These are phyloP conservation scores for Calendula officinalis DNA, from an alignment of 129 eudicot genomes.

Conservation along the genomic window DNA sequence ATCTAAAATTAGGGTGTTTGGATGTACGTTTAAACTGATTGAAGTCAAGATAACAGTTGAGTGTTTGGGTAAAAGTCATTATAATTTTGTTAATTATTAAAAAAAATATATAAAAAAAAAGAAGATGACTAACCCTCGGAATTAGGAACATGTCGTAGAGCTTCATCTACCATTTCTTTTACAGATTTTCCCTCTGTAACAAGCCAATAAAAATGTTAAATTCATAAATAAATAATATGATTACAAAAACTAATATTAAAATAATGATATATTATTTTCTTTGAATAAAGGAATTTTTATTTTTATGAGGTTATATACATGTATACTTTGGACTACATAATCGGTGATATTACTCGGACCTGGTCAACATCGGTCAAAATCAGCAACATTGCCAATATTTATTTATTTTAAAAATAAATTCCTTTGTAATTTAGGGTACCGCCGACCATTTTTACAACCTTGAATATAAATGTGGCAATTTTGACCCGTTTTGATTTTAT, in stretches of 20 bases:
- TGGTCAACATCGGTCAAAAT: too few relatives aligned
- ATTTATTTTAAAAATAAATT: too few relatives aligned
- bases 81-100: background rate
- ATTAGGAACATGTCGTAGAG: constrained; percentile 83
- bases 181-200: constrained; percentile 93
- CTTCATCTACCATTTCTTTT: constrained; percentile 93
- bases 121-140: constrained; percentile 52
- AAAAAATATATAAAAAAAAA: background rate
- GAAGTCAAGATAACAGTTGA: constrained; percentile 12
- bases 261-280: too few relatives aligned
- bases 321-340: too few relatives aligned
- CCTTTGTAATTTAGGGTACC: too few relatives aligned
- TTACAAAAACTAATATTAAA: background rate
- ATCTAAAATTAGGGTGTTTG: constrained; percentile 2
- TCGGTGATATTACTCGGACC: too few relatives aligned
- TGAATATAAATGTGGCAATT: too few relatives aligned
- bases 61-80: background rate
- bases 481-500: too few relatives aligned
- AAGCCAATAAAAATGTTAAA: constrained; percentile 13
- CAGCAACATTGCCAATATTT: too few relatives aligned
- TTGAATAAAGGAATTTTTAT: too few relatives aligned
- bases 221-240: background rate
- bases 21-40: background rate
- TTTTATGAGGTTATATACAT: too few relatives aligned
- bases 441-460: too few relatives aligned